phyloP scores from a whole-genome alignment of 1,284 basidiomycete genomes.

The Malassezia furfur region DNA sequence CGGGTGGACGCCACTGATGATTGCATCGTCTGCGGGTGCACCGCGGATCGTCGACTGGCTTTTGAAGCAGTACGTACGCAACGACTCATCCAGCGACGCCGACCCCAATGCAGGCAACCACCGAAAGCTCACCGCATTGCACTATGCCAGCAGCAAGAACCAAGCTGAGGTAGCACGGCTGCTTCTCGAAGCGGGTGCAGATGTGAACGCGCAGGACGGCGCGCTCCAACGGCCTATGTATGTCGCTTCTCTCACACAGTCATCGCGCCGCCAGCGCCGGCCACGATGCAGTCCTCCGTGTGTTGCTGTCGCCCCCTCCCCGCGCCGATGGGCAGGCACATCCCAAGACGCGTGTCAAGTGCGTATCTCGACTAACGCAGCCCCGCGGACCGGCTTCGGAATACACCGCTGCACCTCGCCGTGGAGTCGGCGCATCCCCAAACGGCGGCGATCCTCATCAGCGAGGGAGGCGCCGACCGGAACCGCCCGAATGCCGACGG shows the following conservation, averaged over 20 bases:
- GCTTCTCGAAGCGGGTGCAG: conserved; percentile 21
- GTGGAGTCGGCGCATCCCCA: conserved; percentile 25
- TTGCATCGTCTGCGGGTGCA: conserved; percentile 23
- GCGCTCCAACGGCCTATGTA: conserved; percentile 27
- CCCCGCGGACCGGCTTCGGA: conserved; percentile 26
- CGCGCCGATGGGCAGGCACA: conserved; percentile 17
- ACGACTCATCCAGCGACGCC: conserved; percentile 17
- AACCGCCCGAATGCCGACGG: conserved; percentile 23
- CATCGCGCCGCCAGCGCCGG: conserved; percentile 26
- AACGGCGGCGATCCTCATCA: conserved; percentile 27
- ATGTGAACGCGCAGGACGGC: conserved; percentile 28
- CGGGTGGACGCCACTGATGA: conserved; percentile 28
- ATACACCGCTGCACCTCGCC: conserved; percentile 32
- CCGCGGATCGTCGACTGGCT: conserved; percentile 13
- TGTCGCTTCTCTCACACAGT: conserved; percentile 11
- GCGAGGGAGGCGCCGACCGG: conserved; percentile 23
- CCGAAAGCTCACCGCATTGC: conserved; percentile 21
- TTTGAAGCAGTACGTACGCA: conserved; percentile 9
- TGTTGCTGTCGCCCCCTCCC: conserved; percentile 21
- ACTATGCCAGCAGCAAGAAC: conserved; percentile 31
- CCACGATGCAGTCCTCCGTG: conserved; percentile 21
- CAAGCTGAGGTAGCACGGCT: conserved; percentile 23
- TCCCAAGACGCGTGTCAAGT: conserved; percentile 32
- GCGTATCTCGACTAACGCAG: conserved; percentile 13
- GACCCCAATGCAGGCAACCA: conserved; percentile 16